phyloP scores from a whole-genome alignment of 352 stramenopile species.

The Thalassiosira hispida region DNA sequence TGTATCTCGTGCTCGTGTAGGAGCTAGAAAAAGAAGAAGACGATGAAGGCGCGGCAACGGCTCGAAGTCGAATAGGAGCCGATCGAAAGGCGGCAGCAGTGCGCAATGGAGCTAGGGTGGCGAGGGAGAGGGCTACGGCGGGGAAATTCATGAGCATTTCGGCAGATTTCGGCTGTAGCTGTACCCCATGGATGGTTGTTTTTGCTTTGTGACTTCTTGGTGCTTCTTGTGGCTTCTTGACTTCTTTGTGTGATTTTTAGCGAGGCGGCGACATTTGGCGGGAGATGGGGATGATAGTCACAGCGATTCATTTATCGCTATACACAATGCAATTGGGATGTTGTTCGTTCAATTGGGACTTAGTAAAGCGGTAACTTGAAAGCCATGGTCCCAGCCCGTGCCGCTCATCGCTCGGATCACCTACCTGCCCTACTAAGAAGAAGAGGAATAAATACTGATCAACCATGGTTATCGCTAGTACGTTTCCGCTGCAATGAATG shows the following conservation, averaged over 20 bases:
- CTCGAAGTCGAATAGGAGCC: not conserved
- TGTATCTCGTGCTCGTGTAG: not conserved
- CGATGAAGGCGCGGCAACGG: not conserved
- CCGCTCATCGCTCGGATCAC: too few relatives aligned
- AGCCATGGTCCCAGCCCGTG: too few relatives aligned
- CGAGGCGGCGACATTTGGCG: too few relatives aligned
- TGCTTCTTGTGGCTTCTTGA: too few relatives aligned
- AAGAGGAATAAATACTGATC: not conserved
- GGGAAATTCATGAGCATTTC: conserved; percentile 4
- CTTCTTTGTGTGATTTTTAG: too few relatives aligned
- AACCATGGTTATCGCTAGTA: conserved; percentile 66
- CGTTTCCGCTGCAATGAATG: conserved; percentile 16
- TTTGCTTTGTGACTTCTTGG: too few relatives aligned
- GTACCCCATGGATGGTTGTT: too few relatives aligned
- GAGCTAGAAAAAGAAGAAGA: too few relatives aligned
- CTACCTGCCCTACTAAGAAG: too few relatives aligned
- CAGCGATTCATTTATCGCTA: too few relatives aligned
- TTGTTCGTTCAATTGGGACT: not conserved
- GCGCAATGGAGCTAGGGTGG: not conserved
- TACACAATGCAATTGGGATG: not conserved
- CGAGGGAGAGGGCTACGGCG: conserved; percentile 7
- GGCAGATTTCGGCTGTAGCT: too few relatives aligned
- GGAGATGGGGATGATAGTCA: too few relatives aligned
- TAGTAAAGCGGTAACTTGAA: conserved; percentile 8
- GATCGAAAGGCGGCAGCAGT: not conserved